These are phyloP conservation scores for Clitopilus hobsonii DNA, from an alignment of 768 basidiomycete species.

Conservation along the genomic window DNA sequence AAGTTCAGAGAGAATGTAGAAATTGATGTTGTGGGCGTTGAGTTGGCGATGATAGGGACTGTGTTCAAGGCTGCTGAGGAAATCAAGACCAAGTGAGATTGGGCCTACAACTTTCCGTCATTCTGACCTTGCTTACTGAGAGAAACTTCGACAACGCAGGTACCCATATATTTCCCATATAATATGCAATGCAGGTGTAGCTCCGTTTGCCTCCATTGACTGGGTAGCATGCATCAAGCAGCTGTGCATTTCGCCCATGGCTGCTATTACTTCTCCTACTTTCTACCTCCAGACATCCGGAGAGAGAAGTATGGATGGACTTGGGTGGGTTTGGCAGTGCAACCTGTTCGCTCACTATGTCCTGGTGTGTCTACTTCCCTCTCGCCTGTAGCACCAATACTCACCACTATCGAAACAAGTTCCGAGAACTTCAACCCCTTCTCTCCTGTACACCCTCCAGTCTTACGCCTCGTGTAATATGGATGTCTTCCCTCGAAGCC, in stretches of 20 bases:
- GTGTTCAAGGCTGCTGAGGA: conserved; percentile 60
- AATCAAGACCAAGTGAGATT: conserved; percentile 45
- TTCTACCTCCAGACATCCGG: conserved; percentile 58
- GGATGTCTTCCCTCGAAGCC: conserved; percentile 75
- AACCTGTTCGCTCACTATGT: conserved; percentile 81
- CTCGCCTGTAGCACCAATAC: not conserved
- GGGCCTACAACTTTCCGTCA: not conserved
- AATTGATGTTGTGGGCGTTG: conserved; percentile 59
- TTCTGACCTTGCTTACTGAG: too few species aligned
- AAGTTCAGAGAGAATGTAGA: conserved; percentile 54
- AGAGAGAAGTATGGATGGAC: conserved; percentile 57
- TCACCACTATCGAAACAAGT: conserved; percentile 36
- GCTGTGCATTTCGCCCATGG: conserved; percentile 38
- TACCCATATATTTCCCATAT: conserved; percentile 80
- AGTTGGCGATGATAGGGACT: conserved; percentile 56
- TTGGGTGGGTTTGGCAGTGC: conserved; percentile 82
- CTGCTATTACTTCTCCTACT: conserved; percentile 45
- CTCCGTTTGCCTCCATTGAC: conserved; percentile 50
- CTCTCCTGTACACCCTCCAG: conserved; percentile 40
- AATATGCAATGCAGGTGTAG: conserved; percentile 76
- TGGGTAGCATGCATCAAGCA: conserved; percentile 44
- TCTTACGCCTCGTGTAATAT: conserved; percentile 57
- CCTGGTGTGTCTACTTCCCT: conserved; percentile 44
- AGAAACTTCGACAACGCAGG: too few species aligned
- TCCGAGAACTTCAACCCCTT: conserved; percentile 52